Evolutionary conservation across 2,329 filamentous ascomycete genomes (phyloP), one percentile per base, ranked within the genome.

Genomic region (Ceratocystis eucalypticola): DNA sequence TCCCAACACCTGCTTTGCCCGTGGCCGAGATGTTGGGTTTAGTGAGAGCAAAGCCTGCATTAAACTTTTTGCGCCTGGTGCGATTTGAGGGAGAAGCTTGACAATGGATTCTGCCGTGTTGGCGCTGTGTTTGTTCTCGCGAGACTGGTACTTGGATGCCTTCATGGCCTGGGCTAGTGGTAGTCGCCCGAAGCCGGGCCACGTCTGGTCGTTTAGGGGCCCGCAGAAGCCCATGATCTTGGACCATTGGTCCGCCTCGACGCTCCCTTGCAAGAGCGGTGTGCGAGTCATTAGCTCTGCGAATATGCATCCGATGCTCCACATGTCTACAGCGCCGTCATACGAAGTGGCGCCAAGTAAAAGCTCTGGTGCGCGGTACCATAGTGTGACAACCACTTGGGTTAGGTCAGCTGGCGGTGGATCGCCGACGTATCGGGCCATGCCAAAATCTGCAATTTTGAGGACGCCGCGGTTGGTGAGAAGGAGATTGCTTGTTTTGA

Each of bases 401-500:
- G 94, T 97, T 68, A 97, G 82, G 69, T 88, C 88, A 1, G 86
- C 80, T 1, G 84, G 82, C 0, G 86, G 80, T 3, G 93, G 91
- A 71, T 90, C 85, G 63, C 88, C 88, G 66, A 89, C 88, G 77
- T 94, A 94, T 33, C 94, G 84, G 2, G 94, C 93, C 91, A 99
- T 96, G 75, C 94, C 94, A 74, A 99, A 99, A 76, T 99, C 94
- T 68, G 94, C 94, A 70, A 99, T 87, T 76, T 96, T 96, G 75
- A 99, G 87, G 74, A 89, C 87, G 59, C 94, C 94, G 59, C 91
- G 89, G 78, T 97, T 97, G 79, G 91, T 95, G 77, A 99, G 88
- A 61, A 99, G 85, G 61, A 99, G 85, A 73, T 96, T 96, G 62
- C 89, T 93, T 2, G 91, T 95, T 76, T 96, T 96, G 72, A 96